Conservation (phyloP, 805 yeast species). For the Yarrowia sp. region DNA sequence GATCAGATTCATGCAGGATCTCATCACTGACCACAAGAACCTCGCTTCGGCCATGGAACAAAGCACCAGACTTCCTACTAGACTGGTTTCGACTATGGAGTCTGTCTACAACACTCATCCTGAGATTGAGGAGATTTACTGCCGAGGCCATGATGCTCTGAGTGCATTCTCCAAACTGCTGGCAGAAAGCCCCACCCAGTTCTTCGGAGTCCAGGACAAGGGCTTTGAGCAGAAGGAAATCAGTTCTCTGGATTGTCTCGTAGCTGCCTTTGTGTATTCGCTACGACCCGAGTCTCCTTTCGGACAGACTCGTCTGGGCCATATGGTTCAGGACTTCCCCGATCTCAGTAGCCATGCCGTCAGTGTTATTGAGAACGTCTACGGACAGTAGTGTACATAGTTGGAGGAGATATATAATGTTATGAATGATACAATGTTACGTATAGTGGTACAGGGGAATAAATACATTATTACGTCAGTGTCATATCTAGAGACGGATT, state of each 20-base stretch:
- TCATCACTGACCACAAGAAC: background rate
- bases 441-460: no score
- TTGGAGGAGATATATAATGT: no score
- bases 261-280: constrained; percentile 4
- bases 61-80: background rate
- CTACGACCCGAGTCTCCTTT: constrained; percentile 13
- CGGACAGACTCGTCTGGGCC: constrained; percentile 10
- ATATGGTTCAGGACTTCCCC: constrained; percentile 7
- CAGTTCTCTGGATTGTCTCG: constrained; percentile 13
- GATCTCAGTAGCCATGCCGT: constrained; percentile 4
- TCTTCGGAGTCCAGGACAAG: background rate
- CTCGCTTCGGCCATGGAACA: constrained; percentile 1
- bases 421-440: no score
- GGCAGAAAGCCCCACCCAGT: constrained; percentile 1
- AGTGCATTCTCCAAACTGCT: background rate
- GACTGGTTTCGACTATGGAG: background rate
- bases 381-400: background rate
- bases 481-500: constrained; percentile 48
- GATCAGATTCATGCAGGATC: constrained; percentile 15
- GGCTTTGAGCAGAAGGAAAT: background rate
- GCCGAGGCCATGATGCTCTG: background rate
- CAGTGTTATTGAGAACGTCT: background rate
- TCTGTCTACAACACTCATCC: background rate
- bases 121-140: constrained; percentile 9
- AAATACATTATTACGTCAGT: constrained; percentile 25